phyloP scores from a whole-genome alignment of 1,284 basidiomycete genomes.

The Puccinia coronata region DNA sequence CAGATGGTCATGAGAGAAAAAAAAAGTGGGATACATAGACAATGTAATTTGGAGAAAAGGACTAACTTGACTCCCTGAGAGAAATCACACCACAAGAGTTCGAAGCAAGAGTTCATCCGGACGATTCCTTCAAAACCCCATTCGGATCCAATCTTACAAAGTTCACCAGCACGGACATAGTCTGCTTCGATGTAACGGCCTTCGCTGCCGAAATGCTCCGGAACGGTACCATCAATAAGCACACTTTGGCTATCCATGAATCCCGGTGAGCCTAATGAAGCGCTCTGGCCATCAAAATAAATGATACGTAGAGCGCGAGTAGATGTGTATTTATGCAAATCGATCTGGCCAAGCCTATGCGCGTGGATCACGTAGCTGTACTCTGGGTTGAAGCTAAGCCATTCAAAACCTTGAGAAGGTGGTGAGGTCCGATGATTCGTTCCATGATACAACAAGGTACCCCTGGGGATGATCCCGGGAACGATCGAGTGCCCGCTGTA shows the following conservation, averaged over 20 bases:
- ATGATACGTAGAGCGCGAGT: conserved; percentile 60
- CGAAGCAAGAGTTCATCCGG: too few relatives aligned
- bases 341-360: not conserved
- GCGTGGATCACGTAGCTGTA: conserved; percentile 57
- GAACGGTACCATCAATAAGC: conserved; percentile 59
- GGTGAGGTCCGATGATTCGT: conserved; percentile 55
- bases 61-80: conserved; percentile 44
- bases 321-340: conserved; percentile 59
- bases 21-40: conserved; percentile 68
- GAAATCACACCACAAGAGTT: conserved; percentile 52
- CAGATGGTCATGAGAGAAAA: conserved; percentile 60
- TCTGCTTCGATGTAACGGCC: conserved; percentile 9
- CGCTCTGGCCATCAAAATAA: conserved; percentile 63
- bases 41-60: conserved; percentile 59
- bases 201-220: not conserved
- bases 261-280: conserved; percentile 59
- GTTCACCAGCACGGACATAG: conserved; percentile 48
- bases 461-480: conserved; percentile 60
- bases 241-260: conserved; percentile 62
- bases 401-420: conserved; percentile 57
- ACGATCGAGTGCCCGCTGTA: conserved; percentile 64
- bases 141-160: conserved; percentile 42
- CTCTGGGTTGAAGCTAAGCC: conserved; percentile 62
- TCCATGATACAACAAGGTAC: conserved; percentile 63
- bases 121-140: conserved; percentile 52